Conservation (phyloP, 176 grass and related monocot genomes). For the Carex cristatella region DNA sequence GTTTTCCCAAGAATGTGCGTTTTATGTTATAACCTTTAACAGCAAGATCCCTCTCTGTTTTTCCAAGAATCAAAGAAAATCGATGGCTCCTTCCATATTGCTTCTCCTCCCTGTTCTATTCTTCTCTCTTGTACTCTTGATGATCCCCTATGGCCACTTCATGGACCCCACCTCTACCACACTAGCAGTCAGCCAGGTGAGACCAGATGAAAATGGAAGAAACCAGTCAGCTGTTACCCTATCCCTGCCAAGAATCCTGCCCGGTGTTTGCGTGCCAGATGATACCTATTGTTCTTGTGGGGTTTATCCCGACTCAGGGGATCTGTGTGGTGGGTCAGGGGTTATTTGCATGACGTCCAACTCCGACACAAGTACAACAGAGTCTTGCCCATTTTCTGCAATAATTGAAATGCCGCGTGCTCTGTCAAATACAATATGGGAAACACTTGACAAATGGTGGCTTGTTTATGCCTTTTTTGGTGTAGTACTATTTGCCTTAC, state of each 20-base stretch:
- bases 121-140: neutral
- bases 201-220: neutral
- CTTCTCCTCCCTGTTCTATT: neutral
- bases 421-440: too few relatives aligned
- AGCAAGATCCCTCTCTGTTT: neutral
- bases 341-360: too few relatives aligned
- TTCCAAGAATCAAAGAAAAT: neutral
- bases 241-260: slow-evolving; percentile 30
- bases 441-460: too few relatives aligned
- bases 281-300: too few relatives aligned
- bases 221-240: neutral
- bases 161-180: slow-evolving; percentile 25
- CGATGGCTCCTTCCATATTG: neutral
- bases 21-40: too few relatives aligned
- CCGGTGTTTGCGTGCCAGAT: slow-evolving; percentile 22
- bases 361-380: too few relatives aligned
- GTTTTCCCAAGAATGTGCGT: neutral
- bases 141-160: neutral
- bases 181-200: neutral
- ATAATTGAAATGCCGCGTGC: too few relatives aligned
- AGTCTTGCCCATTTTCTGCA: too few relatives aligned
- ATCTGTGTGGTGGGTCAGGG: too few relatives aligned
- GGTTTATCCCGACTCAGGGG: too few relatives aligned
- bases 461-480: too few relatives aligned
- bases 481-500: too few relatives aligned